Percentiles rank a stretch among this genome's conserved stretches.
Conservation (phyloP, 169 alveolate genomes). For the Cryptosporidium viatorum region DNA sequence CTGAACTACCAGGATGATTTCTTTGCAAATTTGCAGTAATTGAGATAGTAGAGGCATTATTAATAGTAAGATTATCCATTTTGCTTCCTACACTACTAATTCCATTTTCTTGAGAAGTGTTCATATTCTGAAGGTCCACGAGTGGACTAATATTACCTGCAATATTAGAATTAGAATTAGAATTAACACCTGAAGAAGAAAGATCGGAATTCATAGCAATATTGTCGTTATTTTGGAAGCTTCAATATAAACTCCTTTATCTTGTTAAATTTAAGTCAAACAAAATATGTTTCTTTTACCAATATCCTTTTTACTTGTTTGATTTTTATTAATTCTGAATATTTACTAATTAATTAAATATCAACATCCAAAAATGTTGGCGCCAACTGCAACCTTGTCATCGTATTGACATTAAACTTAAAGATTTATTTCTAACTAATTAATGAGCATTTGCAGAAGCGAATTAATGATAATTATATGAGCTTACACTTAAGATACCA, state of each 20-base stretch:
- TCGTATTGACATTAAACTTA: neutral
- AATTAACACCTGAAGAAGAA: neutral
- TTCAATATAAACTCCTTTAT: neutral
- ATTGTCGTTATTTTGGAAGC: neutral
- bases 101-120: neutral
- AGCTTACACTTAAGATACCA: neutral
- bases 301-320: neutral
- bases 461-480: neutral
- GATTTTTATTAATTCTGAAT: neutral
- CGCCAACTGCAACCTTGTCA: constrained; percentile 3
- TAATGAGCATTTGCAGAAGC: neutral
- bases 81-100: neutral
- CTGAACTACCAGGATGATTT: neutral
- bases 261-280: neutral
- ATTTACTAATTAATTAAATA: neutral
- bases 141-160: neutral
- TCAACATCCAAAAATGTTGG: neutral
- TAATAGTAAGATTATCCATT: constrained; percentile 9
- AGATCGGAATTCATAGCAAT: neutral
- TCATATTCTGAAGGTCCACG: neutral
- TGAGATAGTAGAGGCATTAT: neutral
- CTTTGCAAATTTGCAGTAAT: neutral
- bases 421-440: neutral
- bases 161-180: neutral
- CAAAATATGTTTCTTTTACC: neutral